Evolutionary conservation across 352 stramenopile genomes (phyloP), one percentile per base, ranked within the genome.

Genomic region (Phytopythium chamaehyphon): DNA sequence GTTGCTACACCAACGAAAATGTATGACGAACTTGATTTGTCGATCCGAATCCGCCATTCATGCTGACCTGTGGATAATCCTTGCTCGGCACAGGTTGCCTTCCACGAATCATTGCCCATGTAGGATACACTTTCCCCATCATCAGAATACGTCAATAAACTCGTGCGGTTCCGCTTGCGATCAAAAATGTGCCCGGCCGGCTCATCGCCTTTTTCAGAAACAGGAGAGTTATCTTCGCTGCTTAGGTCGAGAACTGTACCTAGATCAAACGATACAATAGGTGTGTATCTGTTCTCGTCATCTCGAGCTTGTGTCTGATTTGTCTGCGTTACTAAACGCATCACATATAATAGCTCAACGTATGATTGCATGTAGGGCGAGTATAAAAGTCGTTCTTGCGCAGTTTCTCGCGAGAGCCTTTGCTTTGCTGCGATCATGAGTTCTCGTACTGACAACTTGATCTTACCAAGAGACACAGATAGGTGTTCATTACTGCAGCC

Each of bases 1-100:
- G 88, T 98, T 1, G 95, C 91, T 8, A 99, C 88, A 3, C 97
- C 97, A 47, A 99, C 74, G 63, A 99, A 99, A 0, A 99, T 62
- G 66, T 99, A 98, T 11, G 90, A 86, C 6, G 91, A 96, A 23
- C 88, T 86, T n/a, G 93, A 98, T 56, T 98, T 96, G 16, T 99
- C 95, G 9, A 99, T 76, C 1, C 70, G 76, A 38, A 98, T 57
- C 18, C 85, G 42, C 92, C 92, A 98, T 11, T 65, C 73, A 46
- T 95, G 86, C 6, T 76, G 50, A 1, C 93, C 93, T 0, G 65
- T 83, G 0, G 81, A 67, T 36, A 97, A 96, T 4, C 81, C 57
- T 16, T 73, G 53, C 0, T 58, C 79, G 0, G 83, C 79, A 1
- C 95, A 70, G 2, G 97, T 66, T 15, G 88, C 94, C 61, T 86